phyloP scores from a whole-genome alignment of 202 grass and related monocot species.

The Hordeum pubiflorum region DNA sequence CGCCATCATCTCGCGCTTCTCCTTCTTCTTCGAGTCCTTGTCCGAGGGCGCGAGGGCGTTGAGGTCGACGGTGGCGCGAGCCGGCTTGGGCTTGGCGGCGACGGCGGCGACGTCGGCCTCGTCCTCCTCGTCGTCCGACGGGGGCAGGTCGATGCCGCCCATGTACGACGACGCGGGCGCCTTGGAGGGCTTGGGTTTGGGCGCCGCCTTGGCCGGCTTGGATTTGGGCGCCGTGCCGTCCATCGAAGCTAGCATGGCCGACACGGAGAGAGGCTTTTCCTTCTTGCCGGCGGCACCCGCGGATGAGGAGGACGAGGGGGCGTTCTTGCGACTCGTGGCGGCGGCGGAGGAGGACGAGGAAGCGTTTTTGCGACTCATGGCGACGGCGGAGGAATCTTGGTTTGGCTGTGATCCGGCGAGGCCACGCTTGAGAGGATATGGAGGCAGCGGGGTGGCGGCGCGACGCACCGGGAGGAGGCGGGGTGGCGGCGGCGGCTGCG shows the following conservation, averaged over 20 bases:
- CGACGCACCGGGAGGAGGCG: no score
- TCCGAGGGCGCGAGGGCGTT: neutral
- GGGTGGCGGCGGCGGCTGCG: no score
- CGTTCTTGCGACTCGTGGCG: conserved; percentile 1
- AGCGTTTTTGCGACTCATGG: conserved; percentile 8
- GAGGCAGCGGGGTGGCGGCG: no score
- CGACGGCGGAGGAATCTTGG: neutral
- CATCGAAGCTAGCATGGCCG: conserved; percentile 1
- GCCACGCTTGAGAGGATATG: no score
- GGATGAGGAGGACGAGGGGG: neutral
- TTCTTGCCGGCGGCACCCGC: neutral
- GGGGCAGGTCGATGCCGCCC: neutral
- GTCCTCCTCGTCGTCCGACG: neutral
- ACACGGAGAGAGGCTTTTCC: conserved; percentile 3
- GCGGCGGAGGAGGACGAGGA: neutral
- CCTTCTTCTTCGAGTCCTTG: conserved; percentile 13
- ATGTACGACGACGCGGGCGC: neutral
- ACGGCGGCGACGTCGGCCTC: neutral
- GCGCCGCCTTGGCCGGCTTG: neutral
- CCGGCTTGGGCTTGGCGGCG: neutral
- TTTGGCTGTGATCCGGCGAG: neutral
- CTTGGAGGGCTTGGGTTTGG: conserved; percentile 8
- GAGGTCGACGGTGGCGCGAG: conserved; percentile 3
- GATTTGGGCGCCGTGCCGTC: neutral
- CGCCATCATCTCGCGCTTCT: conserved; percentile 6